Percentiles rank a stretch among this genome's conserved stretches.
phyloP scores from a whole-genome alignment of 345 rosid genomes.

The Aegle marmelos region DNA sequence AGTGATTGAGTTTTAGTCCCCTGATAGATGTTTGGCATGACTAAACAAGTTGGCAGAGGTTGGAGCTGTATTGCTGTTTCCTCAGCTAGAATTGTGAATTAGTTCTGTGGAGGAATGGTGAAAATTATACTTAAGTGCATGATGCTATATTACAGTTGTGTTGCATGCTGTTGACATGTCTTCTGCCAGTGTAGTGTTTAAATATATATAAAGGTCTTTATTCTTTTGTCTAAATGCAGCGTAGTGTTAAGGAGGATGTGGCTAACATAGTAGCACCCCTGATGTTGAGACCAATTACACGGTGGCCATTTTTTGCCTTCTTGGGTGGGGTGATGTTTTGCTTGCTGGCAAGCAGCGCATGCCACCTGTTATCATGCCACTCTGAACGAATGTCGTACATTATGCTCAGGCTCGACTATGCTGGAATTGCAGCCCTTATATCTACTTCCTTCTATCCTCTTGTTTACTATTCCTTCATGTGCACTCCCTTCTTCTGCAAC shows the following conservation, averaged over 20 bases:
- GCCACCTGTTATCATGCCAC: conserved; percentile 92
- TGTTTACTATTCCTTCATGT: conserved; percentile 93
- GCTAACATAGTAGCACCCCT: conserved; percentile 76
- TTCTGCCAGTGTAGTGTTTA: background rate
- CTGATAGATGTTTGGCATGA: background rate
- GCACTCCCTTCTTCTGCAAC: conserved; percentile 84
- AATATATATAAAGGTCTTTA: conserved; percentile 11
- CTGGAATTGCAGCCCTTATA: conserved; percentile 85
- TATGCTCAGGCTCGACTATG: conserved; percentile 89
- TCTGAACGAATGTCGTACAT: conserved; percentile 75
- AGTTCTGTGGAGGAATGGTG: background rate
- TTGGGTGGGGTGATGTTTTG: conserved; percentile 97
- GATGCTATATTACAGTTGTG: background rate
- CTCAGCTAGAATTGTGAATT: background rate
- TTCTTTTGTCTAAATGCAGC: conserved; percentile 41
- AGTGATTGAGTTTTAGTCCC: background rate
- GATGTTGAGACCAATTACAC: conserved; percentile 66
- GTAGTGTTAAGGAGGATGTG: conserved; percentile 62
- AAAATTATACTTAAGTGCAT: background rate
- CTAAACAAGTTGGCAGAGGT: background rate
- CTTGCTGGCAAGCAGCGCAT: conserved; percentile 80
- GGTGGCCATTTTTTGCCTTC: conserved; percentile 95
- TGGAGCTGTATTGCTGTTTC: background rate
- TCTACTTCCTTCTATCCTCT: conserved; percentile 89
- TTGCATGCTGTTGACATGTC: background rate